These are phyloP conservation scores for Podospora anserina DNA, from an alignment of 495 filamentous ascomycete genomes.

Conservation along the genomic window DNA sequence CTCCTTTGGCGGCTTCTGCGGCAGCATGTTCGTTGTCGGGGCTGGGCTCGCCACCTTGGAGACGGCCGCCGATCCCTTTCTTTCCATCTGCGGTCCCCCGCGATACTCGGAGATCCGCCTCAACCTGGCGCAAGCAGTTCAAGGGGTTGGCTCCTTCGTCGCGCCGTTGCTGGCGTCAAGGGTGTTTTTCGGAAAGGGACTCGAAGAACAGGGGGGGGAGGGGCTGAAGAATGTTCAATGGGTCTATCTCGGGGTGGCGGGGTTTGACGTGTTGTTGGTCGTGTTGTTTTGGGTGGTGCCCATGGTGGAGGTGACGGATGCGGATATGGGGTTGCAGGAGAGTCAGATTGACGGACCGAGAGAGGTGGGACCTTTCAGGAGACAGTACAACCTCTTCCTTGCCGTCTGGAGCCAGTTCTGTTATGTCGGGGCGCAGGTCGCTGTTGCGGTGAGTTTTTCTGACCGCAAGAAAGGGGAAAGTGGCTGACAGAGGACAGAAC, in stretches of 20 bases:
- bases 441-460: constrained; percentile 47
- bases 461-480: neutral
- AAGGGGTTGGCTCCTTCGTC: constrained; percentile 60
- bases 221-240: constrained; percentile 62
- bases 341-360: constrained; percentile 23
- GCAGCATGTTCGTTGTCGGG: constrained; percentile 67
- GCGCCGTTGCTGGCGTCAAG: constrained; percentile 63
- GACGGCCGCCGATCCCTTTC: constrained; percentile 61
- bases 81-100: constrained; percentile 61
- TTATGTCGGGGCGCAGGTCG: constrained; percentile 67
- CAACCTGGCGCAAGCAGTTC: constrained; percentile 63
- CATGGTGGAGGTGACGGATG: constrained; percentile 69
- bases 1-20: constrained; percentile 70
- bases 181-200: constrained; percentile 61
- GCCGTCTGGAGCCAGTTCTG: constrained; percentile 65
- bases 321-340: constrained; percentile 61
- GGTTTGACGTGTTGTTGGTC: constrained; percentile 62
- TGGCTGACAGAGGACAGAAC: constrained; percentile 14
- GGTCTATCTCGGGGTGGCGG: constrained; percentile 68
- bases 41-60: constrained; percentile 67
- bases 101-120: constrained; percentile 64
- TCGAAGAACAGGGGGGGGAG: constrained; percentile 27
- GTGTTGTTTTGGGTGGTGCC: constrained; percentile 61
- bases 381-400: constrained; percentile 64
- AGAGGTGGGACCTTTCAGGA: constrained; percentile 52